Evolutionary conservation across 768 basidiomycete genomes (phyloP), one percentile per base, ranked within the genome.

Genomic region (Mycena vulgaris): DNA sequence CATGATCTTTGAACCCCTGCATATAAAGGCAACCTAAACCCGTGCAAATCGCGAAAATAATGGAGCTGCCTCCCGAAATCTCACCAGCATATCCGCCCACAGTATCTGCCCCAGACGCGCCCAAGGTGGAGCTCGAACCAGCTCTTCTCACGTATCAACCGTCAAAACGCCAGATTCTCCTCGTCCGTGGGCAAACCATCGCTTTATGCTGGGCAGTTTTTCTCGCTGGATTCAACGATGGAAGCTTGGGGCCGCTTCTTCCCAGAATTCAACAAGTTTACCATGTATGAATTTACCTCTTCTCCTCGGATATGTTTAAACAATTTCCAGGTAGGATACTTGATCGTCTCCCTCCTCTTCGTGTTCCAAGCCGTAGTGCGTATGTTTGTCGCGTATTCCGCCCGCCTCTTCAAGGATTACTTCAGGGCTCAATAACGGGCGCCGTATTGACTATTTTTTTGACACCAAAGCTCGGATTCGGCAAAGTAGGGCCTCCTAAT

Each of bases 271-370:
- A 75, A 53, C 37, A 70, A 17, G 64, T 70, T 5, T 75, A 75
- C 37, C 47, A 72, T 56, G 74, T 72, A 63, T 33, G 42, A 21
- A 30, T 9, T 35, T 21, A 3, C 13, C 13, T 27, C 11, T 57
- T 25, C 11, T 21, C 23, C n/a, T 16, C 17, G 27, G 47, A 48
- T 48, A 23, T 3, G 10, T 27, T 28, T 55, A 19, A 16, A 23
- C 27, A 8, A 25, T 33, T 47, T 14, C 33, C 42, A 88, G 84
- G 78, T 88, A 23, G 80, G 81, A 25, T 89, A 85, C 73, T 75
- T 84, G n/a, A 71, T 86, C 8, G 88, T 91, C 16, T 88, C 89
- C 0, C 63, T 89, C 17, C 82, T 90, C 31, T 91, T 91, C 74
- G 78, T 79, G 3, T 74, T 69, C 23, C 72, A 68, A 55, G 80